Evolutionary conservation across 192 early-diverging fungal species (phyloP), one percentile per base, ranked within the genome.

Genomic region (Lobosporangium transversale): DNA sequence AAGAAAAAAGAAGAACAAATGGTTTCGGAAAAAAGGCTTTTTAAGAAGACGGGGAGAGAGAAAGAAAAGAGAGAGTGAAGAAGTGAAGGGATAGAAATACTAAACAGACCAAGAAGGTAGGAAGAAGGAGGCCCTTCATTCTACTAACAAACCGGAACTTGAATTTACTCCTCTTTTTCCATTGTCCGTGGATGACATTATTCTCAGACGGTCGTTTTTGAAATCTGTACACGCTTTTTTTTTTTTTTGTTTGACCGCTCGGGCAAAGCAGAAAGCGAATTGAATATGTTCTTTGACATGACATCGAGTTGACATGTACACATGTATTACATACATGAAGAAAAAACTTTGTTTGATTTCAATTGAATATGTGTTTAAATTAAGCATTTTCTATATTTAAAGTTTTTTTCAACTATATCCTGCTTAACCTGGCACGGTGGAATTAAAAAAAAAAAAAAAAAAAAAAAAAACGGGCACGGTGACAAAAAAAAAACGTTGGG

Each of bases 391-490:
- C 47, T 24, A 14, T 15, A 27, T 66, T 69, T 24, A 27, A 15
- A 18, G 33, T 55, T 54, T 60, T 68, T 61, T 61, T 61, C 56
- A 21, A 48, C 15, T 35, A 47, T 54, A 33, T 26, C 24, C 27
- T 61, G 31, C 35, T 14, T 21, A 48, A 47, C 26, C 59, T 62
- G 68, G 59, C 68, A 53, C 68, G 68, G 68, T 61, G 68, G 59
- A 70, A 70, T 56, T 27, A 40, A 40, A n/a, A n/a, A n/a, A n/a
- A n/a, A n/a, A n/a, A n/a, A n/a, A n/a, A n/a, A n/a, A 40, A 56
- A 55, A 66, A 66, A 42, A 40, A 56, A 55, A 66, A 66, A 42
- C 36, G 50, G 59, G 68, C 67, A 60, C 67, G 58, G 67, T 59
- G 67, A 36, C 42, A 49, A 40, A 8, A 53, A 36, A 24, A 21